Evolutionary conservation across 352 stramenopile genomes (phyloP).

Genomic region (Phytophthora boehmeriae): DNA sequence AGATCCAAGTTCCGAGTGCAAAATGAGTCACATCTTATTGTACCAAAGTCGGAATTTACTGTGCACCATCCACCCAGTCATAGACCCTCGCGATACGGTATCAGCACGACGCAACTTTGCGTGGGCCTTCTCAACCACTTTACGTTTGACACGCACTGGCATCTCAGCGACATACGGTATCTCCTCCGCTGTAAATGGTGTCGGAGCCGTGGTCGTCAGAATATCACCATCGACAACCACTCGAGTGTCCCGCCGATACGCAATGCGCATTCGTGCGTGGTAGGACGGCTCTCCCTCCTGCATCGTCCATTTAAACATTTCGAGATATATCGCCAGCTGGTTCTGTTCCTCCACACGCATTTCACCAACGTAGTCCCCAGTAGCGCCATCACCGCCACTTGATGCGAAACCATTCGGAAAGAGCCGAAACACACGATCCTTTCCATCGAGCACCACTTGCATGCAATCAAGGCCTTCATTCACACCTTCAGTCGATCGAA

Average conservation of each 20-base stretch:
- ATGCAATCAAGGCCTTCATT: conserved; percentile 38
- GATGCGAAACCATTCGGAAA: conserved; percentile 60
- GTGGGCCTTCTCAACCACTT: conserved; percentile 34
- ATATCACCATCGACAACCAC: conserved; percentile 58
- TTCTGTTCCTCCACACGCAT: conserved; percentile 52
- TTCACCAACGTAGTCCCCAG: conserved; percentile 68
- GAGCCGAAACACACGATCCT: conserved; percentile 60
- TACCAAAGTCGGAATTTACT: conserved; percentile 48
- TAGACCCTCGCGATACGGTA: neutral
- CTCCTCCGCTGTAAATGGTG: conserved; percentile 43
- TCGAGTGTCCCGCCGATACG: conserved; percentile 45
- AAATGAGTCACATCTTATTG: conserved; percentile 20
- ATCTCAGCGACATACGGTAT: conserved; percentile 52
- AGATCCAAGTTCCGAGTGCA: too few species aligned
- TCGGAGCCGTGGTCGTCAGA: conserved; percentile 33
- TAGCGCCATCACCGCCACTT: conserved; percentile 44
- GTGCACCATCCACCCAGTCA: conserved; percentile 30
- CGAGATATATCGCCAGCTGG: conserved; percentile 49
- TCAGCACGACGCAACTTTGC: conserved; percentile 17
- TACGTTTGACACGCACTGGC: conserved; percentile 53
- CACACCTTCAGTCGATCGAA: conserved; percentile 38
- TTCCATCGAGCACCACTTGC: conserved; percentile 61
- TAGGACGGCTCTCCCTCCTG: conserved; percentile 32
- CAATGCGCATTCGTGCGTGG: conserved; percentile 49
- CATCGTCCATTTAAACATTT: conserved; percentile 52